A percentile compares a stretch with the other conserved stretches of the same genome.
Conservation (phyloP, 2,329 filamentous ascomycete species). For the Fusarium equiseti region DNA sequence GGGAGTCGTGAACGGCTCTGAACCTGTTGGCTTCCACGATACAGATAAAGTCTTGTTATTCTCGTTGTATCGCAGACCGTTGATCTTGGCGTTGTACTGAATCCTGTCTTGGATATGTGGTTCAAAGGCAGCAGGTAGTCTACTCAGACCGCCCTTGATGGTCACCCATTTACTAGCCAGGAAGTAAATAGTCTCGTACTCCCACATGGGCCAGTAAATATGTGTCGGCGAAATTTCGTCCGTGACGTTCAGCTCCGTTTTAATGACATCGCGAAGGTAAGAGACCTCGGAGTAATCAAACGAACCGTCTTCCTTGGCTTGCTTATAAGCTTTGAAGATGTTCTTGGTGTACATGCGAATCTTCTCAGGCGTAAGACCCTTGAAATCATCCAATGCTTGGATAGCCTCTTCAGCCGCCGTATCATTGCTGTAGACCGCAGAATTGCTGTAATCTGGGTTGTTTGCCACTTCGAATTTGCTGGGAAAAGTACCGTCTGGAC, state of each 20-base stretch:
- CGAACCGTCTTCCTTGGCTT: conserved; percentile 46
- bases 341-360: conserved; percentile 44
- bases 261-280: conserved; percentile 52
- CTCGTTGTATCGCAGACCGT: conserved; percentile 1
- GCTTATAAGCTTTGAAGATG: conserved; percentile 50
- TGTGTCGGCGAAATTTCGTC: conserved; percentile 17
- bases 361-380: conserved; percentile 39
- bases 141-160: conserved; percentile 12
- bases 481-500: conserved; percentile 48
- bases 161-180: conserved; percentile 32
- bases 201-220: conserved; percentile 47
- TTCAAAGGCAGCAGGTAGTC: conserved; percentile 4
- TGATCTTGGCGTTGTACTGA: conserved; percentile 9
- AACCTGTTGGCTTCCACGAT: conserved; percentile 35
- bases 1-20: conserved; percentile 35
- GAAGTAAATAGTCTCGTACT: conserved; percentile 31
- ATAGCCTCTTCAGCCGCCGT: conserved; percentile 44
- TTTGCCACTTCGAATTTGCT: conserved; percentile 41
- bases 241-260: conserved; percentile 53
- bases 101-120: neutral
- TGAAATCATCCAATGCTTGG: conserved; percentile 46
- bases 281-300: conserved; percentile 50
- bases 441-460: conserved; percentile 33
- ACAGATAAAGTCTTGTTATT: conserved; percentile 27
- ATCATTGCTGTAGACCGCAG: conserved; percentile 41